Percentiles rank a stretch among this genome's conserved stretches.
phyloP scores from a whole-genome alignment of 352 stramenopile species.

The Globisporangium yorkense region DNA sequence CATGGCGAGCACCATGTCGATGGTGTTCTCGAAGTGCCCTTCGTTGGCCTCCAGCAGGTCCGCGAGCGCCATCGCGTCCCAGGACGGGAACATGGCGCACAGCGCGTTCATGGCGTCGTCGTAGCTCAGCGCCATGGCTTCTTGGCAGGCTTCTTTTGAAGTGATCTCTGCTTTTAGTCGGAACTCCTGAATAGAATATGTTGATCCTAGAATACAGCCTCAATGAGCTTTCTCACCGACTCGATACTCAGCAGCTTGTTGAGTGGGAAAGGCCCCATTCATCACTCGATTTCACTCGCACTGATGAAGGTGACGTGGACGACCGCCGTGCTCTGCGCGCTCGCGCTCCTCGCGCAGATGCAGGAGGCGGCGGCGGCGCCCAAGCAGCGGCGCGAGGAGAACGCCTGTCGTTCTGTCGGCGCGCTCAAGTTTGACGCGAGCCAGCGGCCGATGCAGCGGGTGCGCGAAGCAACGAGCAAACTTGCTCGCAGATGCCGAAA shows the following conservation, averaged over 20 bases:
- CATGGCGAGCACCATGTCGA: constrained; percentile 73
- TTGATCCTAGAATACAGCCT: not conserved
- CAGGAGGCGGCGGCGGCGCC: constrained; percentile 13
- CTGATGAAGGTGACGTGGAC: constrained; percentile 13
- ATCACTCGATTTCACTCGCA: no score
- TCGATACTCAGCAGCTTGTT: not conserved
- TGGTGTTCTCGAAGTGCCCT: constrained; percentile 62
- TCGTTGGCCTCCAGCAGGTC: constrained; percentile 65
- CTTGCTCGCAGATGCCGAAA: no score
- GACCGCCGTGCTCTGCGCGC: constrained; percentile 11
- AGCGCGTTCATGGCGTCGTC: constrained; percentile 57
- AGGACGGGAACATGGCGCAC: constrained; percentile 69
- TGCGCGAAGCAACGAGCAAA: constrained; percentile 13
- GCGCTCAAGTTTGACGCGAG: constrained; percentile 63
- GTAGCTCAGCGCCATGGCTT: constrained; percentile 49
- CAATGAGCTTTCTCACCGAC: not conserved
- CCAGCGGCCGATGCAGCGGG: constrained; percentile 57
- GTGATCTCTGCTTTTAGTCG: not conserved
- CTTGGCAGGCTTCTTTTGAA: constrained; percentile 3
- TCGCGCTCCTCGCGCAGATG: constrained; percentile 19
- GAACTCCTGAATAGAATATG: not conserved
- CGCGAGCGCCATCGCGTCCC: constrained; percentile 50
- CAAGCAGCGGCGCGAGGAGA: constrained; percentile 21
- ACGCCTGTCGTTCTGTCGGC: constrained; percentile 52
- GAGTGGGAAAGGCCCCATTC: not conserved